Base-by-base conservation (phyloP, 495 filamentous ascomycete genomes). In the Penicillium lagena region DNA sequence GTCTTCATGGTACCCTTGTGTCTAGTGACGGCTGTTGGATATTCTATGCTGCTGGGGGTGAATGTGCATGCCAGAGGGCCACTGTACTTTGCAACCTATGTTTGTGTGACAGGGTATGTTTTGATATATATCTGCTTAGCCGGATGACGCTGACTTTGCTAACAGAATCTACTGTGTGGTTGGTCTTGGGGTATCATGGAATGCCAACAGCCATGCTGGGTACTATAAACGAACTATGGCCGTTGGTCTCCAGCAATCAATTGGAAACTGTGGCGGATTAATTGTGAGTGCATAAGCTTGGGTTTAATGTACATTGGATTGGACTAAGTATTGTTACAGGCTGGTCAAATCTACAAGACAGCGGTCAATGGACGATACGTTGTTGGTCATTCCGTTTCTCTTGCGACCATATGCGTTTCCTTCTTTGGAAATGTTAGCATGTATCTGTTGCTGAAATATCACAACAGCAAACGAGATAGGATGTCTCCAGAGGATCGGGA, bases 61-160 rank as follows among this genome's bases (percentile, higher is more conserved):
- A 39, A 46, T 43, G 39, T 46, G 6, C 49, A 46, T 43, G 43
- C 39, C 4, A 36, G 49, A 22, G 49, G 49, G 13, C 38, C 43
- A 7, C 35, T 51, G 8, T 51, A 51, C 28, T 51, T 51, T 46
- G 49, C 49, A n/a, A 51, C 49, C 12, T 51, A 42, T 12, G 49
- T 51, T 12, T 51, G 49, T 32, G 49, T 51, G 22, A 51, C 49
- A 46, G 49, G 49, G 49, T 51, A 46, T 28, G 43, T 39, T n/a
- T n/a, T n/a, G n/a, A n/a, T n/a, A n/a, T n/a, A n/a, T n/a, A n/a
- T n/a, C n/a, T n/a, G n/a, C n/a, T n/a, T n/a, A n/a, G n/a, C n/a
- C n/a, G n/a, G n/a, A n/a, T n/a, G n/a, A n/a, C n/a, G n/a, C n/a
- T n/a, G n/a, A n/a, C n/a, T n/a, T n/a, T n/a, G n/a, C n/a, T n/a